Evolutionary conservation across 2,329 filamentous ascomycete genomes (phyloP), one percentile per base, ranked within the genome.

Genomic region (Podosphaera xanthii): DNA sequence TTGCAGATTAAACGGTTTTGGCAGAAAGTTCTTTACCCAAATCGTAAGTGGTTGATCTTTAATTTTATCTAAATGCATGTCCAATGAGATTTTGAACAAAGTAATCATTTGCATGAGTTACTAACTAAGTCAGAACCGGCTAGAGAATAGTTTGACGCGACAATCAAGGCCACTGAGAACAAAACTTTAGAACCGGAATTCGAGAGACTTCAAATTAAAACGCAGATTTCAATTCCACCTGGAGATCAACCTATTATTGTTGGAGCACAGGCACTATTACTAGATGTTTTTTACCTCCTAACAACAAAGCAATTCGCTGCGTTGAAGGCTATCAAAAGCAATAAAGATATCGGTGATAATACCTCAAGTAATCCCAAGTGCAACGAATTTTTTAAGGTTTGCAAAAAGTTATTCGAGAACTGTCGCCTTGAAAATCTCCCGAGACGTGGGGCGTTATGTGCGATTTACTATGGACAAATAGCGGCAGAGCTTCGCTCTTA

Each of bases 381-480:
- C 34, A 22, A 12, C n/a, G n/a, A 5, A 31, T 70, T 69, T 58
- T 65, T 71, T n/a, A 6, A 61, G 8, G 53, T 58, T 8, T 71
- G 70, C 62, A 58, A 59, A 4, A 60, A 56, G 1, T 64, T 72
- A 30, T 70, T 73, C 35, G 53, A 59, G 0, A 64, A 65, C 2
- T 70, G 69, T 60, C 62, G 50, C 0, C 33, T 46, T 0, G 66
- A 69, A n/a, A 70, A 65, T 10, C 64, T 72, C 0, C 70, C 72
- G 0, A 72, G 71, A 36, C 64, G 72, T 2, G 67, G 66, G 0
- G 71, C 73, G 12, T 70, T 72, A 62, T 65, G 67, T 2, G 63
- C 62, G 1, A 59, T 73, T 3, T 67, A 67, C 52, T 72, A 68
- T 61, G 68, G 68, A 2, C 50, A 55, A 3, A 46, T 55, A 3